Evolutionary conservation across 176 grass and related monocot genomes (phyloP), one percentile per base, ranked within the genome.

Genomic region (Cymbopogon citratus): DNA sequence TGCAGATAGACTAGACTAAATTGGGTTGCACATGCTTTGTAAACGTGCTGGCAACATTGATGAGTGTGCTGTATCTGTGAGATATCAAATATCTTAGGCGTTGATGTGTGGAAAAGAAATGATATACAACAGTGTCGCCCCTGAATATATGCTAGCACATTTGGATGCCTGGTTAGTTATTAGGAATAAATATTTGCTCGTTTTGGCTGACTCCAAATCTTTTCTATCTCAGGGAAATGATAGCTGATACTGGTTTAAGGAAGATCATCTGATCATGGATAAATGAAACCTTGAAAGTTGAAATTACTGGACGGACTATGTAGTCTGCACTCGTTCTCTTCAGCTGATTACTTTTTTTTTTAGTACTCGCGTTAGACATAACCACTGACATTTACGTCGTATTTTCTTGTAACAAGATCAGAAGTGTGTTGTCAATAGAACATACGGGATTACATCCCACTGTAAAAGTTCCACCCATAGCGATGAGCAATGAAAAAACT

Each of bases 351-450:
- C n/a, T n/a, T n/a, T n/a, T n/a, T n/a, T n/a, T n/a, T n/a, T n/a
- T n/a, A n/a, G n/a, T n/a, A n/a, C n/a, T n/a, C n/a, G n/a, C n/a
- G 46, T 59, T 66, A 44, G 57, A 15, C 29, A 57, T 21, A 36
- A 31, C 60, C 63, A 84, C 19, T 24, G 29, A 23, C 0, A 12
- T 43, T 27, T 3, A 29, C 57, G 26, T 27, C 64, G 43, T 85
- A 59, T 81, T 71, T 28, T 45, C 6, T 36, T 77, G 52, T 52
- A 49, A 29, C 13, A 77, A 81, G 43, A 56, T 77, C 29, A 71
- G 5, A 85, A 66, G 14, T 77, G 33, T 82, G 43, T 78, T n/a
- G 27, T 39, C 44, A 25, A 63, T 61, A 51, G n/a, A 67, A 73
- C 48, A 74, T 78, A 79, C 19, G 73, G 66, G 35, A n/a, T 4